Evolutionary conservation across 2,329 filamentous ascomycete species (phyloP).

Genomic region (Fusarium caatingaense): DNA sequence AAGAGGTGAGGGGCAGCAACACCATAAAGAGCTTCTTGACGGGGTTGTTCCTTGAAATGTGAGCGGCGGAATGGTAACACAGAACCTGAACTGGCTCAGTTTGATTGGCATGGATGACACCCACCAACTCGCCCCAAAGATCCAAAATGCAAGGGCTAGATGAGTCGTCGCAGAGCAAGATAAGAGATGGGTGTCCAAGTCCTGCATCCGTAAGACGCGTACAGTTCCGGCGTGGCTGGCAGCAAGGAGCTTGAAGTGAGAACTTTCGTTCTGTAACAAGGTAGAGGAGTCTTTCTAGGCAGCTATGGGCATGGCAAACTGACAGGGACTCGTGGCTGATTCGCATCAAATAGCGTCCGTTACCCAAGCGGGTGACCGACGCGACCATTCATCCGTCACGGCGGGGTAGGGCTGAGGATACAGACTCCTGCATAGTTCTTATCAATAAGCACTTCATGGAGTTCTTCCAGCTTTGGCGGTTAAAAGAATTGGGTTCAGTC

Average conservation of each 20-base stretch:
- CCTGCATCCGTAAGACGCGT: constrained; percentile 13
- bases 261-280: constrained; percentile 7
- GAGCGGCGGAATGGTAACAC: constrained; percentile 3
- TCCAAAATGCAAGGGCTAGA: constrained; percentile 26
- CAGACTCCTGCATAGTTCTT: not conserved
- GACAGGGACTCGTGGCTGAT: constrained; percentile 15
- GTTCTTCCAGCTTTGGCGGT: not conserved
- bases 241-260: constrained; percentile 28
- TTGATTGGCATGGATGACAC: constrained; percentile 15
- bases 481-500: not conserved
- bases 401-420: constrained; percentile 6
- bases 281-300: constrained; percentile 7
- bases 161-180: constrained; percentile 11
- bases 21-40: constrained; percentile 25
- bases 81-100: not conserved
- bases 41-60: constrained; percentile 8
- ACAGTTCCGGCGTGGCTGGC: constrained; percentile 21
- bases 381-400: constrained; percentile 4
- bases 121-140: constrained; percentile 3
- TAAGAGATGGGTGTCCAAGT: constrained; percentile 16
- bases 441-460: not conserved
- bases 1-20: constrained; percentile 9
- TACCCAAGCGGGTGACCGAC: constrained; percentile 23
- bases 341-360: constrained; percentile 6
- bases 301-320: constrained; percentile 9